Percentiles rank a stretch among this genome's conserved stretches.
phyloP scores from a whole-genome alignment of 345 rosid genomes.

The Microthlaspi erraticum region DNA sequence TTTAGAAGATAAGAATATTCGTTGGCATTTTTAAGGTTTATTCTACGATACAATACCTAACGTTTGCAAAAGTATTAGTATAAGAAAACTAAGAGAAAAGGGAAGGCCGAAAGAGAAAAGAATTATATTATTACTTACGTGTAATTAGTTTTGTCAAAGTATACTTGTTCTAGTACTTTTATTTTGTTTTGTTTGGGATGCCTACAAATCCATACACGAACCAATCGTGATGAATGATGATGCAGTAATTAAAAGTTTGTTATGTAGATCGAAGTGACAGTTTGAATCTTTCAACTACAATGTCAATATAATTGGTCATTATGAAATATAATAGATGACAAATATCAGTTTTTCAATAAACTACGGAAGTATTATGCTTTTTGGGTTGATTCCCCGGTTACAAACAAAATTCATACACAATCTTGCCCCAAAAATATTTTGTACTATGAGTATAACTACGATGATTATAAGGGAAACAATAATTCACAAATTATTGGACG shows the following conservation, averaged over 20 bases:
- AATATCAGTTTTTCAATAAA: background rate
- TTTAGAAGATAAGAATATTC: conserved; percentile 42
- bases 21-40: conserved; percentile 41
- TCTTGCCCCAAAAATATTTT: background rate
- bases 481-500: conserved; percentile 31
- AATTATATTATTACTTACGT: background rate
- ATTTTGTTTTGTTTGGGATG: background rate
- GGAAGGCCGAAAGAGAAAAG: conserved; percentile 9
- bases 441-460: background rate
- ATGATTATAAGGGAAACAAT: background rate
- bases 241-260: background rate
- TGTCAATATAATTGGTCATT: background rate
- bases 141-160: background rate
- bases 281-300: background rate
- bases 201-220: background rate
- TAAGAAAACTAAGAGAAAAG: conserved; percentile 5
- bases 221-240: background rate
- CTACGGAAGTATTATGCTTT: background rate
- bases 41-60: conserved; percentile 26
- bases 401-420: background rate
- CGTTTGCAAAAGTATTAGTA: conserved; percentile 32
- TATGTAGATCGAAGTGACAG: background rate
- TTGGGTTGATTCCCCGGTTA: background rate
- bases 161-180: background rate
- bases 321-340: background rate